Base-by-base conservation (phyloP, 306 rosid genomes). In the Casuarina glauca region DNA sequence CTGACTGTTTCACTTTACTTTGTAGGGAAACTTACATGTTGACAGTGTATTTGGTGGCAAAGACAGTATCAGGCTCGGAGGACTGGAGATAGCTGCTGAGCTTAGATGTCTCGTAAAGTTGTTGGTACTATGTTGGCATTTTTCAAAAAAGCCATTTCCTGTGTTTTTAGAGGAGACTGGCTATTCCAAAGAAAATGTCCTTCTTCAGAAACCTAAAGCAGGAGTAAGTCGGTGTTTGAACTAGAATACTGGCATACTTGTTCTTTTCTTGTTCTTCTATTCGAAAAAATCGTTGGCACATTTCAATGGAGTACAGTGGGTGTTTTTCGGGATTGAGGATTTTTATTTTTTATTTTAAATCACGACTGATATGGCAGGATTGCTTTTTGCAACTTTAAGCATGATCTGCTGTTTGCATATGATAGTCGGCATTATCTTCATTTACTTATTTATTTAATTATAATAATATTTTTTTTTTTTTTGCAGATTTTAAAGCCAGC, bases 401-500 rank as follows among this genome's bases (percentile, higher is more conserved):
- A 41, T 4, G 6, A 67, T 67, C 36, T 39, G 3, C 76, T 53
- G 43, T 17, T 61, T 63, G 36, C 36, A 16, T 19, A 19, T 11
- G 46, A 38, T 69, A 43, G 43, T 53, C 60, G 39, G 69, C 50
- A 76, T 60, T 39, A 69, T 66, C 55, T 46, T 20, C 76, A 9
- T 26, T 26, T 26, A 26, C 32, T 26, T 26, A 26, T 26, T 26
- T 26, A 26, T 26, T 26, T 26, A 26, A 26, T 26, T 26, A 26
- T 26, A 26, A 26, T 26, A 26, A 26, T 26, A 26, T 76, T 74
- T 19, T 26, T 75, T 72, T 78, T 11, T 74, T 36, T 63, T 72
- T 69, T 88, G 88, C 91, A 95, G 98, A 95, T 95, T 72, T 86
- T 95, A 89, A 95, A 93, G 90, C 99, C 97, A 45, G 97, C 99